These are phyloP conservation scores for Malus domestica DNA, from an alignment of 306 rosid genomes.

Conservation along the genomic window DNA sequence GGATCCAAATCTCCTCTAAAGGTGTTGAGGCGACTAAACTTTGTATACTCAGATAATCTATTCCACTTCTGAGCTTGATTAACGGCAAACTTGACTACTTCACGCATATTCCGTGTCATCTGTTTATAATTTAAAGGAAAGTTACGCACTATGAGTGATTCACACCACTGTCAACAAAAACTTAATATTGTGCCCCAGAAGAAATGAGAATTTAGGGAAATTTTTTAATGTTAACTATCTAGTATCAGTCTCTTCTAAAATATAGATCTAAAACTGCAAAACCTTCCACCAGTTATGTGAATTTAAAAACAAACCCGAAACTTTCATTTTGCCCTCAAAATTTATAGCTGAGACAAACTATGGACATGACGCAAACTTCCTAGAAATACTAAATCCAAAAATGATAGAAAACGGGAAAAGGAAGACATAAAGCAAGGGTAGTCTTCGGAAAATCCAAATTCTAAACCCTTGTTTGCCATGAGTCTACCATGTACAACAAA, in stretches of 20 bases:
- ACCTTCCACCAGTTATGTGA: background rate
- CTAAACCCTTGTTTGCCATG: background rate
- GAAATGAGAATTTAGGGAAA: background rate
- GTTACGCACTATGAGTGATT: background rate
- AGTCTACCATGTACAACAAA: background rate
- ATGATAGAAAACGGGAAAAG: background rate
- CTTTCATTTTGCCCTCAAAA: background rate
- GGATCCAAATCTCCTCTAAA: conserved; percentile 73
- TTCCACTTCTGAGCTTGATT: conserved; percentile 82
- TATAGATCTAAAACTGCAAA: background rate
- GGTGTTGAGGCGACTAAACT: conserved; percentile 64
- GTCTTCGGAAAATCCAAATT: background rate
- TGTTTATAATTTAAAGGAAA: background rate
- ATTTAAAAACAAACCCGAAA: background rate
- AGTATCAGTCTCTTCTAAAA: background rate
- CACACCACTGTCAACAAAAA: conserved; percentile 17
- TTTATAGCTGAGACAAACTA: background rate
- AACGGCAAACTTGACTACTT: conserved; percentile 77
- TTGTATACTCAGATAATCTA: conserved; percentile 61
- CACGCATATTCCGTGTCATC: conserved; percentile 80
- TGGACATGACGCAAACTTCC: background rate
- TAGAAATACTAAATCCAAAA: background rate
- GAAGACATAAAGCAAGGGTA: background rate
- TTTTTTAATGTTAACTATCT: background rate
- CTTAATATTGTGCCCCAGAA: background rate